Evolutionary conservation across 1,284 basidiomycete species (phyloP), one percentile per base, ranked within the genome.

Genomic region (Ustanciosporium gigantosporum): DNA sequence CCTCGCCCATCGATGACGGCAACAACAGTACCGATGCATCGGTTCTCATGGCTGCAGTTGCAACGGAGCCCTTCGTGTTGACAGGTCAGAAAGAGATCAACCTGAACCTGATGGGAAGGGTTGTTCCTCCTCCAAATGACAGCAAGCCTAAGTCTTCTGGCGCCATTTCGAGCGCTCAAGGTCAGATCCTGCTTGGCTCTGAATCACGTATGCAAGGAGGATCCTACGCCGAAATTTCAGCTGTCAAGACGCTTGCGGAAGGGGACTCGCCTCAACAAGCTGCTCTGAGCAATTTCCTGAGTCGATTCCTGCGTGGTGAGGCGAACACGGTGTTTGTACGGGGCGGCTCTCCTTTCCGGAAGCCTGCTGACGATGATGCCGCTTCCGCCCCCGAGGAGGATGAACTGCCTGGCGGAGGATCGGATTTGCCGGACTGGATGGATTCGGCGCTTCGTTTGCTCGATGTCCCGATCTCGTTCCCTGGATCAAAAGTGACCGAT

Each of bases 401-500:
- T 4, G 38, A 48, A 29, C 44, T 70, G 7, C 66, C 66, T 3
- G 70, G 70, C 29, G 53, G 50, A 2, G 66, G 68, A 1, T 70
- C 67, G 20, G 42, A 50, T 11, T 51, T 73, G 24, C 71, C 71
- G 3, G 59, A 46, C 20, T 73, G 71, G 71, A 59, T 73, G 32
- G 60, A 69, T 32, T 58, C 57, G 16, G 58, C 67, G 15, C 61
- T 73, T 3, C 56, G 69, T 8, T 34, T 66, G 13, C 34, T 74
- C 19, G 58, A 69, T 22, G 17, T 74, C 11, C 69, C 71, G 24
- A 70, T 72, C 49, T 57, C 53, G n/a, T 74, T 74, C 53, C 71
- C 71, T 2, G 71, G 71, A 1, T 59, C 58, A 23, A 61, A 67
- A 25, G 69, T 71, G 25, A 74, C 71, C 11, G 71, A 74, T 32